Evolutionary conservation across 225 moss, liverwort and hornwort genomes (phyloP).

Genomic region (Polytrichum formosum): DNA sequence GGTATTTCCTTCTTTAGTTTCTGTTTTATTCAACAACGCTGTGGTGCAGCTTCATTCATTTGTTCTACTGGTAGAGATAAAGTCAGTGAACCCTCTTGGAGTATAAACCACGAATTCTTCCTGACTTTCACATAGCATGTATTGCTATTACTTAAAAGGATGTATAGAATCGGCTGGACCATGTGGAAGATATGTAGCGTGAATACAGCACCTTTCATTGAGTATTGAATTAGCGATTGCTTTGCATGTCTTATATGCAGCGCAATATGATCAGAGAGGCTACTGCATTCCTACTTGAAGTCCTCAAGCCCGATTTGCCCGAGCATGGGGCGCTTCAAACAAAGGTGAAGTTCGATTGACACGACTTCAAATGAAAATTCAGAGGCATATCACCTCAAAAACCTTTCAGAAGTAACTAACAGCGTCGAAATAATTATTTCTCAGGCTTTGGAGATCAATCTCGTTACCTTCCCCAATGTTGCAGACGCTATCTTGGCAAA

Average conservation of each 20-base stretch:
- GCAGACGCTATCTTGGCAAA: slow-evolving; percentile 98
- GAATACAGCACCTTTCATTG: too few relatives aligned
- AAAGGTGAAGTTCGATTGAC: slow-evolving; percentile 48
- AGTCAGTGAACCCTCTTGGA: too few relatives aligned
- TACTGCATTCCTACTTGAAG: slow-evolving; percentile 94
- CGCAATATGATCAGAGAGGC: slow-evolving; percentile 99
- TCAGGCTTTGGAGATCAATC: slow-evolving; percentile 97
- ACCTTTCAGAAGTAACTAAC: too few relatives aligned
- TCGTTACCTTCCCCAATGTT: slow-evolving; percentile 96
- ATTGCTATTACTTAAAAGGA: too few relatives aligned
- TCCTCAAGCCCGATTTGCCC: slow-evolving; percentile 91
- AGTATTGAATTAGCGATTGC: too few relatives aligned
- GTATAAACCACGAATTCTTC: too few relatives aligned
- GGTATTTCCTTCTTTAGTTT: slow-evolving; percentile 21
- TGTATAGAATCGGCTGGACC: too few relatives aligned
- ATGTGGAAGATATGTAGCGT: too few relatives aligned
- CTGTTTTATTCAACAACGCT: too few relatives aligned
- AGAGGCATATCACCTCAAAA: neutral
- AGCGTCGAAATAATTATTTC: neutral
- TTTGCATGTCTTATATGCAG: slow-evolving; percentile 34
- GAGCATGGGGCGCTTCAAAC: slow-evolving; percentile 97
- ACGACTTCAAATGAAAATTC: neutral
- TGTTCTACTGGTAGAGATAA: too few relatives aligned
- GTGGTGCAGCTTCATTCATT: too few relatives aligned
- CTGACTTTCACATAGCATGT: too few relatives aligned